Evolutionary conservation across 768 basidiomycete species (phyloP), one percentile per base, ranked within the genome.

Genomic region (Lactarius akahatsu): DNA sequence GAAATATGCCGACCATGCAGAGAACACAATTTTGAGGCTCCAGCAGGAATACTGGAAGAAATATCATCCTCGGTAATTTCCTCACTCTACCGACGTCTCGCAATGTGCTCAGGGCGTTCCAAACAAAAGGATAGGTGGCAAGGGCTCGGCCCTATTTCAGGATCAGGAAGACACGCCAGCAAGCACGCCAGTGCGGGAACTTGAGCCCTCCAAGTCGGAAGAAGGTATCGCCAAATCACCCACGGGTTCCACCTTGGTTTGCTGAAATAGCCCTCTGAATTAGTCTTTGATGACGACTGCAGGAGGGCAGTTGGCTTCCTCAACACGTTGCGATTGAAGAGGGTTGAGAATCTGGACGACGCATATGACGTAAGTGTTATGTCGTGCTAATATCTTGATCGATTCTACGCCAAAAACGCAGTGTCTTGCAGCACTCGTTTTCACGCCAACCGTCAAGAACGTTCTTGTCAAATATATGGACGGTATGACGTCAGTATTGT

Each of bases 401-500:
- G 23, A 15, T 28, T 1, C 26, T 15, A 52, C 23, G 15, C 3
- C 13, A 13, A 23, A 52, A 50, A 15, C 13, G 13, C 50, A 52
- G 50, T 52, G 50, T 16, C 50, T 52, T 13, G 50, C 26, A 52
- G 50, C 4, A 52, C 50, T 52, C 26, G 50, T 26, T 52, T 52
- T 52, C 13, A 52, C 50, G 0, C 50, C 50, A 11, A 52, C 50
- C 5, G 13, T 52, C 26, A 26, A 52, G 11, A 28, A 15, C 13
- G 50, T 52, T 15, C 23, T 52, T 52, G 50, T 52, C 50, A 52
- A 13, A 52, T 52, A 52, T 52, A 52, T 52, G 50, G 50, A 15
- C 15, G 50, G 50, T 15, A 28, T 52, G 26, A n/a, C n/a, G 50
- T 52, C 26, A 52, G 50, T 26, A 4, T 11, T 16, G n/a, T 52